Base-by-base conservation (phyloP, 441 rosid species). In the Erodium moschatum region DNA sequence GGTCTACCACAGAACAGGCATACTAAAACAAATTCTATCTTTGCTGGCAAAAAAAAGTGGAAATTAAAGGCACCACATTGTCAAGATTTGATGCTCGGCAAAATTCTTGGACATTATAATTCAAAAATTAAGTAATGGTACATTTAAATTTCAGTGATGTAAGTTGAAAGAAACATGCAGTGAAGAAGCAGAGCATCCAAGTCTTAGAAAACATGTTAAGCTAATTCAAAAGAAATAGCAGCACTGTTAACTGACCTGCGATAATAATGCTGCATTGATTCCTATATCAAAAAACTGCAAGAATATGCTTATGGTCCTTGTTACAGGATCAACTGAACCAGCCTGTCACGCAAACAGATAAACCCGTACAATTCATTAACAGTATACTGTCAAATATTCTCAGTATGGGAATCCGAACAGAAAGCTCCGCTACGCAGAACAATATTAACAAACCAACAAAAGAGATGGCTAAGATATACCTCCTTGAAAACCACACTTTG, bases 401-500 rank as follows among this genome's bases (percentile, higher is more conserved):
- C 50, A 52, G 70, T 15, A 58, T 64, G 52, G 35, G 27, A 65
- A 58, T 4, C 50, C 21, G 7, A 7, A 24, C 29, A 52, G 3
- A 5, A 6, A 78, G 67, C 13, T 5, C 54, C 5, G 16, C 15
- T 46, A 46, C 5, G 54, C 54, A 46, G 54, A 44, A 46, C 54
- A 46, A 46, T 2, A 46, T 46, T 12, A 46, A 46, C 54, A 46
- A 46, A 46, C 16, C 4, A 38, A 72, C 24, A 72, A 73, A 38
- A 38, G 19, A 9, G 46, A 42, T 29, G 64, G 67, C 18, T 63
- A 63, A 66, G 67, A 46, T 2, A 13, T 85, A 95, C 99, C 99
- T 88, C 96, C 87, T 92, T 95, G 88, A 95, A 95, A 65, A 95
- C 92, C 66, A 95, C 97, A 73, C 98, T 95, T 81, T 95, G 99